Base-by-base conservation (phyloP, 257 asterid genomes). In the Forsythia suspensa region DNA sequence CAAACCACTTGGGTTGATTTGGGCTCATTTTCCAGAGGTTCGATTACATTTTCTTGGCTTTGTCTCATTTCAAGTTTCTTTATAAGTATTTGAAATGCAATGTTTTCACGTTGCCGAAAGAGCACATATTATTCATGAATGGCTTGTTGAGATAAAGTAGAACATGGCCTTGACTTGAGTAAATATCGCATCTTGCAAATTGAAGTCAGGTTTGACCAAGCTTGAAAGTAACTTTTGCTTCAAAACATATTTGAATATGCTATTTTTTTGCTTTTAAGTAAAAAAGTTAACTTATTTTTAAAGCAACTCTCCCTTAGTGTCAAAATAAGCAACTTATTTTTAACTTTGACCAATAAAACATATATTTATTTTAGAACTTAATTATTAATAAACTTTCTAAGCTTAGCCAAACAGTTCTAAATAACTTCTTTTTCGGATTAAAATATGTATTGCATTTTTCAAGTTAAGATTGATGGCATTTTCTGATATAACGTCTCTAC, bases 1-100 rank as follows among this genome's bases (percentile, higher is more conserved):
- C 94, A 93, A 93, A 77, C 99, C 99, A 12, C 96, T 95, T 46
- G 99, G 97, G 86, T 82, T 95, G 90, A 93, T 95, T 74, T 92
- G 97, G 98, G 97, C 90, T 39, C 90, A 88, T 41, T 95, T 93
- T 76, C 97, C 97, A 0, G 85, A 91, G 99, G 99, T 93, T 80
- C 55, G 81, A 46, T 34, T 72, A 42, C 24, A 16, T 59, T 48
- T 39, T 73, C 68, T 78, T 20, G 34, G 76, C 72, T 76, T 74
- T 67, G 39, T 41, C 15, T 74, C 46, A 39, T 76, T 39, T 71
- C 15, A 36, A 39, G 55, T 79, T 43, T 72, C 8, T 43, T 3
- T 5, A 63, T 24, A 38, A 18, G 11, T 57, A n/a, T 8, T 57
- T 57, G 66, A 44, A 29, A 44, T 44, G 3, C 66, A n/a, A 57